phyloP scores from a whole-genome alignment of 768 basidiomycete species.

The Naganishia kalamii region DNA sequence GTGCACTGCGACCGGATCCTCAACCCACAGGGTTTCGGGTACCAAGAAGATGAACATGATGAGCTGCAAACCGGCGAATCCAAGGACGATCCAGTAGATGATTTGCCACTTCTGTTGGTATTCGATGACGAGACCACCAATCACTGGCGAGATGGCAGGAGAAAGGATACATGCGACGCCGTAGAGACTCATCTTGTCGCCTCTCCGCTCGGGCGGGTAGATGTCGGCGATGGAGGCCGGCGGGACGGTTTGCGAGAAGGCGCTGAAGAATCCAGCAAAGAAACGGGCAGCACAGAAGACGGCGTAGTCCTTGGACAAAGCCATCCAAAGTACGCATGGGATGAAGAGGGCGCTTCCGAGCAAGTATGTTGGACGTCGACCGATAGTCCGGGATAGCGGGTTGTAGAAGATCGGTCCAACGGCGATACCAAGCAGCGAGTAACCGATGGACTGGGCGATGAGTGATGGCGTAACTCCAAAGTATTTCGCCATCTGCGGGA shows the following conservation, averaged over 20 bases:
- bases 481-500: constrained; percentile 20
- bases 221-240: constrained; percentile 34
- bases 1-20: constrained; percentile 21
- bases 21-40: constrained; percentile 34
- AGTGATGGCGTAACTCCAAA: constrained; percentile 19
- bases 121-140: constrained; percentile 30
- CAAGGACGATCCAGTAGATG: constrained; percentile 34
- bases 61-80: constrained; percentile 28
- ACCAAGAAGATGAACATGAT: constrained; percentile 28
- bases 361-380: constrained; percentile 31
- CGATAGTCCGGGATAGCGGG: constrained; percentile 21
- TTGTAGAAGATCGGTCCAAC: constrained; percentile 34
- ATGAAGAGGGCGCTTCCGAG: constrained; percentile 29
- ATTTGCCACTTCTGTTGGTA: constrained; percentile 26
- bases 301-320: constrained; percentile 21
- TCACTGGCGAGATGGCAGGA: constrained; percentile 30
- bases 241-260: constrained; percentile 30
- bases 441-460: constrained; percentile 30
- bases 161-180: constrained; percentile 28
- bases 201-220: constrained; percentile 28
- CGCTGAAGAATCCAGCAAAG: constrained; percentile 26
- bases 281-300: constrained; percentile 28
- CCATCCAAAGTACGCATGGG: constrained; percentile 30
- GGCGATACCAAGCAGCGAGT: constrained; percentile 31
- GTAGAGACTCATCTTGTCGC: constrained; percentile 29